Evolutionary conservation across 2,329 filamentous ascomycete species (phyloP).

Genomic region (Saccharata proteae): DNA sequence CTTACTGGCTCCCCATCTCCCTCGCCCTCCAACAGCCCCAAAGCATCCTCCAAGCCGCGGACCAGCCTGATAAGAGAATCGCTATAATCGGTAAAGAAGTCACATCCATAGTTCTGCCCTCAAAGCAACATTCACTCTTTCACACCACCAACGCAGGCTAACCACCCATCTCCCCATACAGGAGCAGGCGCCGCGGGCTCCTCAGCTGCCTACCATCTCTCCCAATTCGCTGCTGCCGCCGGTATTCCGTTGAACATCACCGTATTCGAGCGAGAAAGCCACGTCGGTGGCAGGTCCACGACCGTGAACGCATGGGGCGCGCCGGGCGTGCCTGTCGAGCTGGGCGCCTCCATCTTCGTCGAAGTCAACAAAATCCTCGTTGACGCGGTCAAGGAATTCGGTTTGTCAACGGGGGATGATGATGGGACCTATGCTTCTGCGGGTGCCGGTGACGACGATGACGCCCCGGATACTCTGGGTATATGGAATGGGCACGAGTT

Average conservation of each 20-base stretch:
- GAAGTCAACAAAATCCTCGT: constrained; percentile 70
- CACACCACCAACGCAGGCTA: constrained; percentile 3
- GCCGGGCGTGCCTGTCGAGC: constrained; percentile 57
- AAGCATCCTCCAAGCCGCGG: neutral
- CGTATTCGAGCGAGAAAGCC: constrained; percentile 67
- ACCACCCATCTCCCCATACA: constrained; percentile 23
- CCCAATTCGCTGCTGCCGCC: constrained; percentile 52
- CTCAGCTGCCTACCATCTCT: constrained; percentile 73
- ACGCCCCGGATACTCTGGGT: constrained; percentile 41
- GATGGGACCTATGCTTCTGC: constrained; percentile 36
- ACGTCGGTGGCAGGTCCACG: constrained; percentile 74
- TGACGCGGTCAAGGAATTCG: constrained; percentile 58
- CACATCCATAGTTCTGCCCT: neutral
- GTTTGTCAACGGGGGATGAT: constrained; percentile 40
- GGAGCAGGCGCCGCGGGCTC: constrained; percentile 84
- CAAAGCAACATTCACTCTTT: constrained; percentile 4
- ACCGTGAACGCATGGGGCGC: constrained; percentile 70
- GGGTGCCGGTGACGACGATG: constrained; percentile 15
- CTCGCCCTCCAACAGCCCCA: constrained; percentile 3
- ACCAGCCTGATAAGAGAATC: constrained; percentile 18
- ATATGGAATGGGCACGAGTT: constrained; percentile 77
- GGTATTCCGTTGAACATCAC: constrained; percentile 64
- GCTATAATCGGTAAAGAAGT: constrained; percentile 23
- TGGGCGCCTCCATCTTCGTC: constrained; percentile 90
- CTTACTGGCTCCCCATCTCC: neutral